These are phyloP conservation scores for Boletus fagicola DNA, from an alignment of 768 basidiomycete genomes.

Conservation along the genomic window DNA sequence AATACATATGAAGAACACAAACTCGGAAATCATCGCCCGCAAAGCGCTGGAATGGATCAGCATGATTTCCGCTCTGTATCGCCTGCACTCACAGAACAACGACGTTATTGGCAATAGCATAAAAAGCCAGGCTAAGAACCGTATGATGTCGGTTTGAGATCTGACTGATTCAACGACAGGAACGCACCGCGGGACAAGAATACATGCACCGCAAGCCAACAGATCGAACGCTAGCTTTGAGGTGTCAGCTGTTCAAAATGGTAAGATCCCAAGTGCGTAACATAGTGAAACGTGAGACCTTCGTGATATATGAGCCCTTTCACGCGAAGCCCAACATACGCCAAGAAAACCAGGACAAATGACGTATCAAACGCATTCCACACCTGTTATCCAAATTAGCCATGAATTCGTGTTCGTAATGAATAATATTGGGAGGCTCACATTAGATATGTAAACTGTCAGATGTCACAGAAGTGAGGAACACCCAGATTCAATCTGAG, in stretches of 20 bases:
- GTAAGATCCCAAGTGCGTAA: background rate
- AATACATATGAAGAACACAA: conserved; percentile 74
- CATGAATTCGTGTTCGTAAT: background rate
- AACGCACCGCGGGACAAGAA: conserved; percentile 74
- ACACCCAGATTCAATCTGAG: background rate
- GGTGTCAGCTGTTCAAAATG: conserved; percentile 34
- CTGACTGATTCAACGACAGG: background rate
- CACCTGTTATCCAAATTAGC: conserved; percentile 46
- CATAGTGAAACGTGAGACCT: conserved; percentile 35
- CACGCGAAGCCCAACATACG: conserved; percentile 63
- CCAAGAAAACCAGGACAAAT: conserved; percentile 67
- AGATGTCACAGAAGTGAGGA: background rate
- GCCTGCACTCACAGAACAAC: conserved; percentile 60
- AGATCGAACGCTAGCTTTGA: conserved; percentile 76
- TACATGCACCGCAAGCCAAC: conserved; percentile 79
- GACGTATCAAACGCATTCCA: conserved; percentile 90
- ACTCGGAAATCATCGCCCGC: conserved; percentile 79
- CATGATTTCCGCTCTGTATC: background rate
- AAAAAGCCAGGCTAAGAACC: conserved; percentile 64
- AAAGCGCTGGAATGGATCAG: conserved; percentile 52
- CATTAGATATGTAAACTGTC: conserved; percentile 81
- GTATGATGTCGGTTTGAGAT: background rate
- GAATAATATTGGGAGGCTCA: conserved; percentile 33
- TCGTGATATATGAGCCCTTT: conserved; percentile 57
- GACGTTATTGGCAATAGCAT: conserved; percentile 74